These are phyloP conservation scores for Dendryphion nanum DNA, from an alignment of 2,329 filamentous ascomycete genomes.

Conservation along the genomic window DNA sequence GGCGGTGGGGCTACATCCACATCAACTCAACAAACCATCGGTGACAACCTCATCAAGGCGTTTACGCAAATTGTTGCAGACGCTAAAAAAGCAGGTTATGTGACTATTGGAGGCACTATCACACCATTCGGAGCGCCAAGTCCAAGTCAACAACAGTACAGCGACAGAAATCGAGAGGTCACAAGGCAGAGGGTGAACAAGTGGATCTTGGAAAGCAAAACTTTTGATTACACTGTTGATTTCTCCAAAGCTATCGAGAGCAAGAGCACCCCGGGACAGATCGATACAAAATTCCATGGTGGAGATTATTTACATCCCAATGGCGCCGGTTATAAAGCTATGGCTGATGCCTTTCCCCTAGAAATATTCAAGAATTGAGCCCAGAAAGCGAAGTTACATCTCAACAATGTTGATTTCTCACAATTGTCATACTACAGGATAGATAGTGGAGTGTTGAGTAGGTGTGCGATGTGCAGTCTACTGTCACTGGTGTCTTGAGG, in stretches of 20 bases:
- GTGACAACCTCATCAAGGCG: slow-evolving; percentile 52
- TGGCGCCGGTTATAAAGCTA: slow-evolving; percentile 55
- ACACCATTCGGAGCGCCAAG: slow-evolving; percentile 54
- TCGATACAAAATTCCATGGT: slow-evolving; percentile 54
- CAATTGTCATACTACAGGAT: too few relatives aligned
- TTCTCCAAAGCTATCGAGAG: slow-evolving; percentile 58
- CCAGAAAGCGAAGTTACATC: too few relatives aligned
- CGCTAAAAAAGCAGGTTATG: slow-evolving; percentile 52
- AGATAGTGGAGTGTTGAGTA: too few relatives aligned
- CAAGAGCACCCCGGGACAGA: slow-evolving; percentile 42
- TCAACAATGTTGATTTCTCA: too few relatives aligned
- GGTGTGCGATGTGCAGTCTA: too few relatives aligned
- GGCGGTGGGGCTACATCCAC: slow-evolving; percentile 47
- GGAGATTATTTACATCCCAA: slow-evolving; percentile 65
- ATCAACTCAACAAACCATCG: slow-evolving; percentile 45
- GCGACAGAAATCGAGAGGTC: slow-evolving; percentile 52
- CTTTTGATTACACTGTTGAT: slow-evolving; percentile 59
- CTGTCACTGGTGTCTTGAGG: too few relatives aligned
- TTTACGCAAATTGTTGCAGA: slow-evolving; percentile 57
- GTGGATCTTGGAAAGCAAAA: slow-evolving; percentile 54
- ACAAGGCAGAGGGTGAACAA: slow-evolving; percentile 57
- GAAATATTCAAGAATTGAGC: slow-evolving; percentile 45
- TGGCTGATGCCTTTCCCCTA: slow-evolving; percentile 59
- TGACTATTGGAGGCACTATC: slow-evolving; percentile 61
- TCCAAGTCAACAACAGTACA: slow-evolving; percentile 51